Percentiles rank a stretch among this genome's conserved stretches.
Conservation (phyloP, 1,284 basidiomycete genomes). For the Athelia psychrophila region DNA sequence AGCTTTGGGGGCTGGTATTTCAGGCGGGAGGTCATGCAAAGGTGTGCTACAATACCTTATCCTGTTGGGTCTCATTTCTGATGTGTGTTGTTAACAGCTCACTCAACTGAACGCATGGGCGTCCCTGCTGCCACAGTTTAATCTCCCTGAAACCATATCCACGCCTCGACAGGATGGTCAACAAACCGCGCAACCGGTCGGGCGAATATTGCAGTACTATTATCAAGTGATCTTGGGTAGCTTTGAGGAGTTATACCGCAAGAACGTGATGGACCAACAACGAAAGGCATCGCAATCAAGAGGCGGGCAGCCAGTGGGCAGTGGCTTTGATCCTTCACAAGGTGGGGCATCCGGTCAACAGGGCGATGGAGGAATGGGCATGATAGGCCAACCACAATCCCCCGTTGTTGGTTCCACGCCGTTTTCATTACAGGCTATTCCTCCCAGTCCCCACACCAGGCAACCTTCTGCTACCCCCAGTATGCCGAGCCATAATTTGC, state of each 20-base stretch:
- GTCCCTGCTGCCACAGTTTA: not conserved
- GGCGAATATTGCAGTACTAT: slow-evolving; percentile 26
- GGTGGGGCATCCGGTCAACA: not conserved
- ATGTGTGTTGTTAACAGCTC: slow-evolving; percentile 2
- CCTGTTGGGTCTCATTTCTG: slow-evolving; percentile 5
- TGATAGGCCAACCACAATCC: slow-evolving; percentile 22
- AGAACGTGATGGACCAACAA: slow-evolving; percentile 56
- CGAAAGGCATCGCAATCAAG: slow-evolving; percentile 36
- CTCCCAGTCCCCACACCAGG: slow-evolving; percentile 3
- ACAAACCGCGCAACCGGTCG: not conserved
- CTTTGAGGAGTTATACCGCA: slow-evolving; percentile 67
- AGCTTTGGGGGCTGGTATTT: slow-evolving; percentile 58
- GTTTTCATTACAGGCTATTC: not conserved
- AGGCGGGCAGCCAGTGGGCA: slow-evolving; percentile 12
- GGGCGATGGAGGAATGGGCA: slow-evolving; percentile 13
- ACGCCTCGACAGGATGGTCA: not conserved
- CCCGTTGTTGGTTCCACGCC: not conserved
- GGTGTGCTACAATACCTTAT: slow-evolving; percentile 35
- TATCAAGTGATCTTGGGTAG: slow-evolving; percentile 61
- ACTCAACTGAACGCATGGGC: not conserved
- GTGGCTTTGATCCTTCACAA: not conserved
- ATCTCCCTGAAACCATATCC: not conserved
- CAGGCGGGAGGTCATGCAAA: slow-evolving; percentile 54
- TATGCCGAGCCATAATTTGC: slow-evolving; percentile 11
- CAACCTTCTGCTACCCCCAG: not conserved